Percentiles rank a stretch among this genome's conserved stretches.
Evolutionary conservation across 2,329 filamentous ascomycete genomes (phyloP).

Genomic region (Stachybotrys chartarum): DNA sequence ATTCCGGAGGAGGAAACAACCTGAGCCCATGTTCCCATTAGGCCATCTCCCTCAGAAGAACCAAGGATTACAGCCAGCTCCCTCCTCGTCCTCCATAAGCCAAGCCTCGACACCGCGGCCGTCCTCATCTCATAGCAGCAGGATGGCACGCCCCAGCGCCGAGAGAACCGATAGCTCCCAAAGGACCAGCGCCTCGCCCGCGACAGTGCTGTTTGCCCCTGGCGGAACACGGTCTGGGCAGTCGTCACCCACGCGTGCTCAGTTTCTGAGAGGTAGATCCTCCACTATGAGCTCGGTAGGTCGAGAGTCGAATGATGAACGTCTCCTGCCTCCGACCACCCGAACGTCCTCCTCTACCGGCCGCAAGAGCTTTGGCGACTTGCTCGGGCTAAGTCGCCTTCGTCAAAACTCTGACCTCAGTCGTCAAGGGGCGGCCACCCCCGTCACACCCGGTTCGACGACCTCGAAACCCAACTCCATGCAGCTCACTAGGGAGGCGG

Average conservation of each 20-base stretch:
- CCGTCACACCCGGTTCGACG: constrained; percentile 61
- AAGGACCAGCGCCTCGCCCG: constrained; percentile 29
- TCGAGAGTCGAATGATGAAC: constrained; percentile 63
- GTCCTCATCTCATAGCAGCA: constrained; percentile 24
- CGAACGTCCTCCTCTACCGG: constrained; percentile 84
- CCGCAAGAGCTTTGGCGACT: constrained; percentile 85
- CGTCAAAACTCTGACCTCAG: constrained; percentile 74
- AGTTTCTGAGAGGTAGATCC: constrained; percentile 66
- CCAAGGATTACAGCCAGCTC: constrained; percentile 28
- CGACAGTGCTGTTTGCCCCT: constrained; percentile 39
- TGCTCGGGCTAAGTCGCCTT: constrained; percentile 72
- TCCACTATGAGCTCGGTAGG: constrained; percentile 84
- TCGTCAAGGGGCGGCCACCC: constrained; percentile 61
- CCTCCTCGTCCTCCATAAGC: constrained; percentile 36
- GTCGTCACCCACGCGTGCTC: constrained; percentile 59
- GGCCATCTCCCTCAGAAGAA: constrained; percentile 73
- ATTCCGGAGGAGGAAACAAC: constrained; percentile 68
- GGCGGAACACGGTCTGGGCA: constrained; percentile 44
- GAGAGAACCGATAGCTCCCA: constrained; percentile 9
- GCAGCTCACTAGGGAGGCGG: constrained; percentile 64
- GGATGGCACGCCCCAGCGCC: constrained; percentile 11
- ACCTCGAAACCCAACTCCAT: constrained; percentile 79
- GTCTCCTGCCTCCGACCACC: constrained; percentile 58
- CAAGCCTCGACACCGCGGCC: constrained; percentile 24
- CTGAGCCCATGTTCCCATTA: constrained; percentile 74